Evolutionary conservation across 768 basidiomycete species (phyloP).

Genomic region (Phaeotremella skinneri): DNA sequence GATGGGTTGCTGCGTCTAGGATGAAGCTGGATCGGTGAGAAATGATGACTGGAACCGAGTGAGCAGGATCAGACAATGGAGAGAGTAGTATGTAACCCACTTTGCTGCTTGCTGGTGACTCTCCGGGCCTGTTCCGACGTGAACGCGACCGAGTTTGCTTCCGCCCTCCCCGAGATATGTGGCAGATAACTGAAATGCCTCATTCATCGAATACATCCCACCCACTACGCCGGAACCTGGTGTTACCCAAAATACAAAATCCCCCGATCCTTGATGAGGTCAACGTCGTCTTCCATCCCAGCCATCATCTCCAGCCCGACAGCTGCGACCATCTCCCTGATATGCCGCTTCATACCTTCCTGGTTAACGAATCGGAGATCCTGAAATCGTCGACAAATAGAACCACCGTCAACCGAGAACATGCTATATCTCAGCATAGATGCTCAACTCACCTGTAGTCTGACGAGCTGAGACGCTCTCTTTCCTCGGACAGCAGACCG

Average conservation of each 20-base stretch:
- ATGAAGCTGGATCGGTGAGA: too few species aligned
- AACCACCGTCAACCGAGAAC: neutral
- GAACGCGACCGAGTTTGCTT: too few species aligned
- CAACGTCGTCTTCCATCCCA: neutral
- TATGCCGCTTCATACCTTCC: conserved; percentile 13
- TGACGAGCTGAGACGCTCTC: conserved; percentile 10
- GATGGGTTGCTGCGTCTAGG: neutral
- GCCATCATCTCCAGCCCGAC: conserved; percentile 39
- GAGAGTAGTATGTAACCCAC: too few species aligned
- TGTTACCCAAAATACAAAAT: conserved; percentile 19
- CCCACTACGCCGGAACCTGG: neutral
- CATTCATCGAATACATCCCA: too few species aligned
- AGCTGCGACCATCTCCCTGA: conserved; percentile 44
- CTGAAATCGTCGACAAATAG: conserved; percentile 8
- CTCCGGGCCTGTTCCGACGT: too few species aligned
- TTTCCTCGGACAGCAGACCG: neutral
- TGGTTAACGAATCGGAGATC: conserved; percentile 33
- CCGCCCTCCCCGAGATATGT: too few species aligned
- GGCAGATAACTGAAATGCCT: too few species aligned
- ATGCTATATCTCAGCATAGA: neutral
- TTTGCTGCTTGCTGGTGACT: too few species aligned
- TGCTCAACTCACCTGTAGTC: conserved; percentile 28
- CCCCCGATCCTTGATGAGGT: conserved; percentile 9
- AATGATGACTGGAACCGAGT: too few species aligned
- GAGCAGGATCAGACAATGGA: too few species aligned